A percentile compares a stretch with the other conserved stretches of the same genome.
These are phyloP conservation scores for Comarum palustre DNA, from an alignment of 306 rosid genomes.

Conservation along the genomic window DNA sequence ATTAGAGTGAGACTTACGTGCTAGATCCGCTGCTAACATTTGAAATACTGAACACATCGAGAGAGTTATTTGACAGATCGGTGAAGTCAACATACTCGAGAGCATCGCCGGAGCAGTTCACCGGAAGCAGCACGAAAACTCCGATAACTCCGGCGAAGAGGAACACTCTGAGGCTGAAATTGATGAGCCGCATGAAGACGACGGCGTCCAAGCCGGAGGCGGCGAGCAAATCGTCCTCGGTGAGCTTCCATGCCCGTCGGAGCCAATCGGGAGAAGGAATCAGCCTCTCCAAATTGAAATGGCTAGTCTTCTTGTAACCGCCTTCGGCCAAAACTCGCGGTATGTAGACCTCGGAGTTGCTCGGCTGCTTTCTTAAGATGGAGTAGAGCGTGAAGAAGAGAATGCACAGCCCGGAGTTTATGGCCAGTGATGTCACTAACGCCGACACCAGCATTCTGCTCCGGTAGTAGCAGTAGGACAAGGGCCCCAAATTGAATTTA, in stretches of 20 bases:
- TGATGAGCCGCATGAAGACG: slow-evolving; percentile 70
- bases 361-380: slow-evolving; percentile 70
- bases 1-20: slow-evolving; percentile 29
- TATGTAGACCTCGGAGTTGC: slow-evolving; percentile 60
- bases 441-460: slow-evolving; percentile 78
- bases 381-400: slow-evolving; percentile 74
- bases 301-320: slow-evolving; percentile 38
- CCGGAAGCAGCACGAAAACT: slow-evolving; percentile 75
- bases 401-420: slow-evolving; percentile 72
- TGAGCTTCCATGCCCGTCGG: slow-evolving; percentile 63
- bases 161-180: slow-evolving; percentile 70
- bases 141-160: slow-evolving; percentile 80
- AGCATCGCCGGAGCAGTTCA: slow-evolving; percentile 73
- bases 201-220: slow-evolving; percentile 75
- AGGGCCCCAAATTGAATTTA: neutral
- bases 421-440: slow-evolving; percentile 76
- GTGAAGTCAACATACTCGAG: slow-evolving; percentile 40
- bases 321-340: slow-evolving; percentile 75
- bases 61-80: slow-evolving; percentile 47
- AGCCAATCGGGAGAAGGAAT: slow-evolving; percentile 84
- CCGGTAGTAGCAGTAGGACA: neutral
- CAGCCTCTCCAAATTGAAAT: slow-evolving; percentile 69
- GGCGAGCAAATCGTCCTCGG: slow-evolving; percentile 74
- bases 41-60: slow-evolving; percentile 61
- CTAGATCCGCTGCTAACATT: slow-evolving; percentile 49